phyloP scores from a whole-genome alignment of 768 basidiomycete species.

The Scleroderma citrinum region DNA sequence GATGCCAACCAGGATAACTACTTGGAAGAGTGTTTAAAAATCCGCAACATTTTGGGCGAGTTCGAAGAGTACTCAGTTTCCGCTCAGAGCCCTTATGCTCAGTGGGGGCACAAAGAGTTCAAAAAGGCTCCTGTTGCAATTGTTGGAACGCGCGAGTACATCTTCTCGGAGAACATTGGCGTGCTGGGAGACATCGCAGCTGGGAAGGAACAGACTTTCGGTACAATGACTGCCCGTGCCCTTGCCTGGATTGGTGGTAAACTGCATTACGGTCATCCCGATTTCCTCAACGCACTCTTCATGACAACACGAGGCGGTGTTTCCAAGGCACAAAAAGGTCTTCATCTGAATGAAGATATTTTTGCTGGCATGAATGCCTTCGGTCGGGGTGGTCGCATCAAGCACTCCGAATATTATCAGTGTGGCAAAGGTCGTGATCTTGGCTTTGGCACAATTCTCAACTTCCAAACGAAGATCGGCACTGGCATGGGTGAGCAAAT shows the following conservation, averaged over 20 bases:
- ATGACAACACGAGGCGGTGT: constrained; percentile 99
- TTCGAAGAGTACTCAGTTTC: constrained; percentile 93
- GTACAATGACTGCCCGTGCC: constrained; percentile 93
- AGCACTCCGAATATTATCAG: constrained; percentile 99
- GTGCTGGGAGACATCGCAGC: constrained; percentile 98
- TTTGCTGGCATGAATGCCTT: constrained; percentile 99
- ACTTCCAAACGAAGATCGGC: constrained; percentile 99
- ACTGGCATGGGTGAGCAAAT: constrained; percentile 99
- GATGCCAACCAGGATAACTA: constrained; percentile 99
- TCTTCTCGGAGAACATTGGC: constrained; percentile 99
- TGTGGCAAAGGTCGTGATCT: constrained; percentile 99
- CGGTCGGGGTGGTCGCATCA: constrained; percentile 96
- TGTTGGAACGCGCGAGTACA: constrained; percentile 97
- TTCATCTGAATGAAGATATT: constrained; percentile 99
- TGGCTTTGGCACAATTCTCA: constrained; percentile 97
- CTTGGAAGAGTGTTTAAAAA: constrained; percentile 97
- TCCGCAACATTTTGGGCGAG: constrained; percentile 94
- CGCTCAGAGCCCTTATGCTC: constrained; percentile 91
- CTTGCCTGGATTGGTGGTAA: constrained; percentile 98
- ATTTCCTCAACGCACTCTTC: constrained; percentile 97
- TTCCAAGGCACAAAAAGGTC: constrained; percentile 97
- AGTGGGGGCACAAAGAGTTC: constrained; percentile 94
- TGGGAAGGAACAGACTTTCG: constrained; percentile 99
- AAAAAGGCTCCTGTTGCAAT: constrained; percentile 89
- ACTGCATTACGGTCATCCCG: constrained; percentile 97